Conservation (phyloP, 352 stramenopile species). For the Pythium sukuiense region DNA sequence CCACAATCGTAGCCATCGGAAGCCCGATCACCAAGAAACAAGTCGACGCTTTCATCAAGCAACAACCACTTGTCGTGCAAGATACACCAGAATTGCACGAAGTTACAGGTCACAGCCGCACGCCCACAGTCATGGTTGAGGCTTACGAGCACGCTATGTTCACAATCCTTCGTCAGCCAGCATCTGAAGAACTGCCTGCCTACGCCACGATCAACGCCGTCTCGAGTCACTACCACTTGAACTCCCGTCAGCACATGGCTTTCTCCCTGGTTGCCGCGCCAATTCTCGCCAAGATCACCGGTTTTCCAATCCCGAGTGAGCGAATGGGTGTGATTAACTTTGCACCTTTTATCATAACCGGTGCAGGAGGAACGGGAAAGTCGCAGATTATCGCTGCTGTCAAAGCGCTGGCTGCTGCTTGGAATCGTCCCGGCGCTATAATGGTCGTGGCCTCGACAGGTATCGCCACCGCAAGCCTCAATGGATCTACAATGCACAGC, state of each 20-base stretch:
- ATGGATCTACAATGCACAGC: slow-evolving; percentile 27
- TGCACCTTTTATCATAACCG: slow-evolving; percentile 25
- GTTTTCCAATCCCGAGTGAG: background rate
- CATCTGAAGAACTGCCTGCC: background rate
- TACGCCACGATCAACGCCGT: slow-evolving; percentile 9
- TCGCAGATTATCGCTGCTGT: slow-evolving; percentile 25
- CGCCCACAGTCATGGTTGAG: too few species aligned
- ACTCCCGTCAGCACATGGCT: slow-evolving; percentile 4
- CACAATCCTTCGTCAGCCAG: too few species aligned
- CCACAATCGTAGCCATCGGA: background rate
- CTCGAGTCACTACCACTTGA: background rate
- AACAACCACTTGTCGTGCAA: background rate
- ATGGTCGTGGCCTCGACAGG: slow-evolving; percentile 18
- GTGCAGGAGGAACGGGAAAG: slow-evolving; percentile 27
- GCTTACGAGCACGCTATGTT: too few species aligned
- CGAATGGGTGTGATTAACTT: too few species aligned
- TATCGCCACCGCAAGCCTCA: slow-evolving; percentile 24
- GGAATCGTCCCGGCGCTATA: slow-evolving; percentile 8
- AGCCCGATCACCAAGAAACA: background rate
- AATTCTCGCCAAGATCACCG: background rate
- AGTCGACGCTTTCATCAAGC: background rate
- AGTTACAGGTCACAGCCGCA: too few species aligned
- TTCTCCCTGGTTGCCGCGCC: slow-evolving; percentile 15
- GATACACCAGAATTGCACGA: too few species aligned
- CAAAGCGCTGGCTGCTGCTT: background rate